Evolutionary conservation across 495 filamentous ascomycete genomes (phyloP), one percentile per base, ranked within the genome.

Genomic region (Lasiosphaeria miniovina): DNA sequence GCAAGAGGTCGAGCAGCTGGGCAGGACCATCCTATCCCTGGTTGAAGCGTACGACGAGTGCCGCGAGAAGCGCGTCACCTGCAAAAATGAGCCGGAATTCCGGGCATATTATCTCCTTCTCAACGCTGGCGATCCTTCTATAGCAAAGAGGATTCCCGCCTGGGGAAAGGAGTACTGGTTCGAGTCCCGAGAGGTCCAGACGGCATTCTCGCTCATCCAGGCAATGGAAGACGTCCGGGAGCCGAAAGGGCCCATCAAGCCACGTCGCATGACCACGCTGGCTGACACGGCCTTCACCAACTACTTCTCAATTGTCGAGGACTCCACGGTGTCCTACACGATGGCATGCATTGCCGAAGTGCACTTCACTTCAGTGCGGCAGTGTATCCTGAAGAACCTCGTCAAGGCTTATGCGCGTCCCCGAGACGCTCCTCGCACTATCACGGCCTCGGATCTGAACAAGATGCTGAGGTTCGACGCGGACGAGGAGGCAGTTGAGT

Each of bases 301-400:
- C 33, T 94, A 94, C 68, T 98, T 95, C 74, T 77, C 77, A 3
- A 77, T 94, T 41, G 76, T 97, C 45, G 80, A 84, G 55, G 86
- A 88, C 9, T 80, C 81, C 2, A 73, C 79, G 53, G 84, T 92
- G 2, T 90, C 93, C 0, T 98, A 96, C 71, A 82, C 93, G 17
- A 93, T 95, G 88, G 93, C 89, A 6, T 97, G 93, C 70, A 87
- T 96, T 43, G 92, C 93, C 3, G 93, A 97, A 68, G 87, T 93
- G 14, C 90, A 92, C 63, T 98, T 98, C 74, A 89, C 87, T 54
- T 76, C 84, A 14, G 78, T 98, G 32, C 90, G 94, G 24, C 86
- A 88, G 59, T 85, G 80, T 17, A 87, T 91, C 5, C 79, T 98
- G 49, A 86, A 86, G 57, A 82, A 86, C 3, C 82, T 98, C 36